A percentile compares a stretch with the other conserved stretches of the same genome.
phyloP scores from a whole-genome alignment of 257 asterid genomes.

The Pogostemon cablin region DNA sequence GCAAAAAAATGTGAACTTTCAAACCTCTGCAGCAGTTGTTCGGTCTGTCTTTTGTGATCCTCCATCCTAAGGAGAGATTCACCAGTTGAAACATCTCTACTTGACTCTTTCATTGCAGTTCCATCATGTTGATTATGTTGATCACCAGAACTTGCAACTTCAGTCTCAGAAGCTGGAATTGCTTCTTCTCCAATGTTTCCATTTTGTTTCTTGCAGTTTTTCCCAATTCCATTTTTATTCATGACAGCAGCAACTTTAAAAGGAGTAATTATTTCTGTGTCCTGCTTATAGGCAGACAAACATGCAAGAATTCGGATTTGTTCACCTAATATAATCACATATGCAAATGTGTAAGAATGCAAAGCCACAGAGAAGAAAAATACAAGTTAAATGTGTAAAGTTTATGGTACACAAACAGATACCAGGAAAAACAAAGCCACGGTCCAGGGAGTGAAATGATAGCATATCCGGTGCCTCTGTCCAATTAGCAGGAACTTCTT shows the following conservation, averaged over 20 bases:
- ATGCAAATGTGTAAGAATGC: slow-evolving; percentile 33
- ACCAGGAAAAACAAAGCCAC: slow-evolving; percentile 95
- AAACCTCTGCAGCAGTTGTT: slow-evolving; percentile 67
- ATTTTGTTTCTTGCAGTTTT: slow-evolving; percentile 53
- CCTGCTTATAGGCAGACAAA: slow-evolving; percentile 87
- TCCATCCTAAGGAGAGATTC: slow-evolving; percentile 91
- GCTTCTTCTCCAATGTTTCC: slow-evolving; percentile 49
- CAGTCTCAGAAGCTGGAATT: slow-evolving; percentile 38
- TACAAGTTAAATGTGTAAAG: slow-evolving; percentile 5
- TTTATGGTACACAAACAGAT: slow-evolving; percentile 31
- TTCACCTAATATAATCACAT: slow-evolving; percentile 59
- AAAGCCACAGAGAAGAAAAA: slow-evolving; percentile 23
- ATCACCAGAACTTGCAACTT: slow-evolving; percentile 38
- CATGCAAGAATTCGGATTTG: slow-evolving; percentile 83
- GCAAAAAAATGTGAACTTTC: slow-evolving; percentile 83
- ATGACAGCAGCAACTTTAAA: slow-evolving; percentile 93
- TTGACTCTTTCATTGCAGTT: slow-evolving; percentile 37
- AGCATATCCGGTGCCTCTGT: slow-evolving; percentile 73
- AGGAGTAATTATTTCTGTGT: slow-evolving; percentile 90
- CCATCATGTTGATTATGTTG: slow-evolving; percentile 48
- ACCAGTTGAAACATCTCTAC: slow-evolving; percentile 59
- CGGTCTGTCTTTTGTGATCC: slow-evolving; percentile 79
- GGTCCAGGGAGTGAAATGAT: slow-evolving; percentile 73
- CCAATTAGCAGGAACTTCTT: slow-evolving; percentile 84
- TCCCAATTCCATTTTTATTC: slow-evolving; percentile 73